Conservation (phyloP, 441 rosid genomes). For the Dalechampia spathulata region DNA sequence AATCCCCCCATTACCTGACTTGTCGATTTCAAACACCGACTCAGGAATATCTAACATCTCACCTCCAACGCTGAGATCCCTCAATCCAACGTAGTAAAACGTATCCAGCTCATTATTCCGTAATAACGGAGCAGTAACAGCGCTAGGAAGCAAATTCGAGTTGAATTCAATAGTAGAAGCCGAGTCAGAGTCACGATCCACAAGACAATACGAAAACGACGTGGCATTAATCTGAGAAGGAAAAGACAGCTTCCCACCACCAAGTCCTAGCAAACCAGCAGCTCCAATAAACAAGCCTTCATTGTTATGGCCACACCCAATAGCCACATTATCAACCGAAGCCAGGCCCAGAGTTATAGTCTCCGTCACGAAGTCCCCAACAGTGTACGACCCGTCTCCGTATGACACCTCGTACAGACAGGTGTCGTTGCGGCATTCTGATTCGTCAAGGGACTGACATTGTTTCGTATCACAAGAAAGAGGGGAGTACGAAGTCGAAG, state of each 20-base stretch:
- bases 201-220: slow-evolving; percentile 75
- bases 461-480: slow-evolving; percentile 51
- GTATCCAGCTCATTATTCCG: slow-evolving; percentile 66
- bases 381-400: slow-evolving; percentile 80
- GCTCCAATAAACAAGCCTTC: slow-evolving; percentile 86
- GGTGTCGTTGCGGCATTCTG: slow-evolving; percentile 41
- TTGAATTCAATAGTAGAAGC: slow-evolving; percentile 59
- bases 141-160: slow-evolving; percentile 39
- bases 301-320: slow-evolving; percentile 83
- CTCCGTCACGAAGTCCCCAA: slow-evolving; percentile 67
- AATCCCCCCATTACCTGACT: slow-evolving; percentile 66
- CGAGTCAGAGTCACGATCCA: slow-evolving; percentile 64
- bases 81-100: slow-evolving; percentile 60
- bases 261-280: slow-evolving; percentile 82
- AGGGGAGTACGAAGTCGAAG: slow-evolving; percentile 41
- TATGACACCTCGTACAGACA: slow-evolving; percentile 79
- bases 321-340: slow-evolving; percentile 46
- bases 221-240: slow-evolving; percentile 60
- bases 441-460: slow-evolving; percentile 54
- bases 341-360: slow-evolving; percentile 56
- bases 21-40: slow-evolving; percentile 54
- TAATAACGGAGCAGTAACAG: slow-evolving; percentile 56
- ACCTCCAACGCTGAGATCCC: slow-evolving; percentile 74
- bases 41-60: slow-evolving; percentile 46
- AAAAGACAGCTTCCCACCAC: slow-evolving; percentile 78